Evolutionary conservation across 2,329 filamentous ascomycete genomes (phyloP).

Genomic region (Pseudogymnoascus sp.): DNA sequence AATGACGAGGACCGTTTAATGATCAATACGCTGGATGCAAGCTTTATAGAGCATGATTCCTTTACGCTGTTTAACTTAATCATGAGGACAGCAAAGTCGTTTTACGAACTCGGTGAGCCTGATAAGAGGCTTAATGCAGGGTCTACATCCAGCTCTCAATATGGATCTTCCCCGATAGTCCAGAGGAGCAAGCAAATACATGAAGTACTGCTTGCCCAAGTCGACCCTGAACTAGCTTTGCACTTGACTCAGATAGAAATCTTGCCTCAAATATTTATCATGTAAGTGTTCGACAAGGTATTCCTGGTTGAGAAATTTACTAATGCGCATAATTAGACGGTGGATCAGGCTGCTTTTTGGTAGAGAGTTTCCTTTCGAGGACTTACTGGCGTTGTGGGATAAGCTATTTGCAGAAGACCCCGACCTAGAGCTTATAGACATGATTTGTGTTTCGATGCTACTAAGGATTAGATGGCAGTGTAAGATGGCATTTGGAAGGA

Average conservation of each 20-base stretch:
- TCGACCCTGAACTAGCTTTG: conserved; percentile 74
- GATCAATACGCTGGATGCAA: conserved; percentile 60
- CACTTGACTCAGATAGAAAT: conserved; percentile 82
- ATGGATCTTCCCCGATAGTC: conserved; percentile 64
- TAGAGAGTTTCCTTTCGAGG: conserved; percentile 83
- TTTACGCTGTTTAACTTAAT: conserved; percentile 78
- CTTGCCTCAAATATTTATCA: conserved; percentile 92
- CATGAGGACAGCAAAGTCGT: conserved; percentile 80
- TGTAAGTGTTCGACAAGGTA: conserved; percentile 47
- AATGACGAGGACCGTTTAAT: conserved; percentile 31
- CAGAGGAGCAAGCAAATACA: conserved; percentile 82
- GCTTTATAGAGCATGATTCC: conserved; percentile 81
- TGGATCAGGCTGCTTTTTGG: conserved; percentile 94
- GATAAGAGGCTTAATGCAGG: conserved; percentile 35
- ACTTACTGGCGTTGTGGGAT: conserved; percentile 84
- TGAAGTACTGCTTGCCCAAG: conserved; percentile 66
- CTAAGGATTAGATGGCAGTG: conserved; percentile 83
- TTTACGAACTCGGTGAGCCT: conserved; percentile 60
- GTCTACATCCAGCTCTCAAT: conserved; percentile 8
- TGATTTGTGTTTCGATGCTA: conserved; percentile 92
- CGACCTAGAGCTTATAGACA: conserved; percentile 70
- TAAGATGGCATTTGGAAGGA: conserved; percentile 39
- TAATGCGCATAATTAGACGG: conserved; percentile 37
- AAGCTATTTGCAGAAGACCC: conserved; percentile 81
- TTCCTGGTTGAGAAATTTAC: conserved; percentile 9